Base-by-base conservation (phyloP, 2,329 filamentous ascomycete species). In the Trichoderma simmonsii region DNA sequence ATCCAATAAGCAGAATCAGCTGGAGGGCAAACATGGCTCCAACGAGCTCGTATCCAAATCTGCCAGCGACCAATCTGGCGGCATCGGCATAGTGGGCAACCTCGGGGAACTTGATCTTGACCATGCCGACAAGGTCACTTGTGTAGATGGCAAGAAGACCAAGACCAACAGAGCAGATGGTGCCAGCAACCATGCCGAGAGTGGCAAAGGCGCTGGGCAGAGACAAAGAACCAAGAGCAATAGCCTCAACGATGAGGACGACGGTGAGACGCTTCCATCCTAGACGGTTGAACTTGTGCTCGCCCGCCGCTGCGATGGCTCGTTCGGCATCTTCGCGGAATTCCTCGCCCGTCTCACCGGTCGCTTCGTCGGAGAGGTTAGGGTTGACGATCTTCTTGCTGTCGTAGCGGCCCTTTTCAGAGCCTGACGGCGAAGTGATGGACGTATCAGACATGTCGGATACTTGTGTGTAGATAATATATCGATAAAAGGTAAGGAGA, bases 51-150 rank as follows among this genome's bases (percentile, higher is more conserved):
- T 89, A 87, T 1, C 89, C 90, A 51, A 87, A 82, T 21, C 81
- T 82, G 9, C 92, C 92, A 72, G 85, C 84, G 64, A 93, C 82
- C 62, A 93, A 83, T 59, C 86, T 83, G 3, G 90, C 91, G 15
- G 89, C 91, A 76, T 93, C 91, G 26, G 90, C 89, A 78, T 93
- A 92, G 76, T 88, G 90, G 56, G 87, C 85, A 64, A 92, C 85
- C 15, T 88, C 81, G 3, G 90, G 90, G 75, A 79, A 83, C 72
- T 81, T 83, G 76, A 86, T 77, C 79, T 86, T 86, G 75, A 85
- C 82, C 77, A 85, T 80, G 48, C 84, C 84, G 65, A 86, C 82
- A 73, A 86, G 79, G 70, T 85, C 81, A 71, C 81, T 83, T 48
- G 83, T 86, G 78, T 85, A 86, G 73, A 86, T 86, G 72, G 84